phyloP scores from a whole-genome alignment of 352 stramenopile species.

The Phytophthora meadii region DNA sequence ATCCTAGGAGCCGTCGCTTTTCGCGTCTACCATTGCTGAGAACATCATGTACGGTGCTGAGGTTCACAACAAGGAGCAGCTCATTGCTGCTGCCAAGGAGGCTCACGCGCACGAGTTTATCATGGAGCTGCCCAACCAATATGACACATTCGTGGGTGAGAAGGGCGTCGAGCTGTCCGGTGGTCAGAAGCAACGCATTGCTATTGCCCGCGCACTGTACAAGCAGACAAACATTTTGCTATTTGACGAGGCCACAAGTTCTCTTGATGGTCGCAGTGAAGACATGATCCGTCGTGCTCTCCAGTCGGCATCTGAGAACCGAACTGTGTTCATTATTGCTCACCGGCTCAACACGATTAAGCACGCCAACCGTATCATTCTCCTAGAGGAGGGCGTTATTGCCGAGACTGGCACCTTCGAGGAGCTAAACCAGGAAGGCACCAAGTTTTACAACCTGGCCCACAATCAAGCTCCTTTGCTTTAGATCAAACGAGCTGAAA shows the following conservation, averaged over 20 bases:
- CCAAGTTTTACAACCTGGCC: conserved; percentile 79
- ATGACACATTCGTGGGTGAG: conserved; percentile 97
- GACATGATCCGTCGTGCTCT: conserved; percentile 79
- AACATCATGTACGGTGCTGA: conserved; percentile 88
- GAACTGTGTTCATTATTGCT: conserved; percentile 86
- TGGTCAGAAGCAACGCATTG: conserved; percentile 96
- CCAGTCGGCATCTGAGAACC: conserved; percentile 66
- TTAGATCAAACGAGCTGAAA: conserved; percentile 37
- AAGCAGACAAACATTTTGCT: conserved; percentile 84
- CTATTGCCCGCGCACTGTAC: conserved; percentile 84
- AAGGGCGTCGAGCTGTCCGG: conserved; percentile 96
- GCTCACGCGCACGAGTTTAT: conserved; percentile 86
- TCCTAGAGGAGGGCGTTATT: conserved; percentile 85
- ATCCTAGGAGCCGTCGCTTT: conserved; percentile 74
- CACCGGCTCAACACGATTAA: conserved; percentile 89
- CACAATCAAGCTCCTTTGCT: conserved; percentile 68
- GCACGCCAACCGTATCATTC: conserved; percentile 82
- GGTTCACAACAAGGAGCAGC: conserved; percentile 57
- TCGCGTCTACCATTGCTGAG: conserved; percentile 79
- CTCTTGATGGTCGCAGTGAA: conserved; percentile 82
- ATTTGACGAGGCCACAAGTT: conserved; percentile 88
- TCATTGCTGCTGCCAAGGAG: conserved; percentile 70
- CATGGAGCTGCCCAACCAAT: conserved; percentile 89
- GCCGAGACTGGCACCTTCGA: conserved; percentile 79
- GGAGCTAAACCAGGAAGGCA: conserved; percentile 78